phyloP scores from a whole-genome alignment of 2,329 filamentous ascomycete genomes.

The Aspergillus novofumigatus region DNA sequence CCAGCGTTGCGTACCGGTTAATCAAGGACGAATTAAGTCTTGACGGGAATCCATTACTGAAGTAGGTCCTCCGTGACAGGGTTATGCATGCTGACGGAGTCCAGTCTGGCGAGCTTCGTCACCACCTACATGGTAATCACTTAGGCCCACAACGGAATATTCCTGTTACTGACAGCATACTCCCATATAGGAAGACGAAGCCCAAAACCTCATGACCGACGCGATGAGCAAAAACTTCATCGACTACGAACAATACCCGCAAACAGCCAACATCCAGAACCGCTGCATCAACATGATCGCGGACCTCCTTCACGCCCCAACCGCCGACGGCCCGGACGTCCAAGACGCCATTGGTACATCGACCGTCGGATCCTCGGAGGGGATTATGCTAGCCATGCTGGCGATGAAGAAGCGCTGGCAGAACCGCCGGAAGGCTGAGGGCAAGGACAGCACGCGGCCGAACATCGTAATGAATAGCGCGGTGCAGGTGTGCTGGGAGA shows the following conservation, averaged over 20 bases:
- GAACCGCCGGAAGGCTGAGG: slow-evolving; percentile 54
- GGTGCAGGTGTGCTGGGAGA: slow-evolving; percentile 68
- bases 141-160: not conserved
- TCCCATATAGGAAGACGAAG: slow-evolving; percentile 51
- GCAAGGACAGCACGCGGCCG: slow-evolving; percentile 60
- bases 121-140: slow-evolving; percentile 58
- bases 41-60: slow-evolving; percentile 64
- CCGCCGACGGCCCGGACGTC: slow-evolving; percentile 45
- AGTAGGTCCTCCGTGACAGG: slow-evolving; percentile 46
- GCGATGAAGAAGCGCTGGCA: slow-evolving; percentile 76
- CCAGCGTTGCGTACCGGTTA: slow-evolving; percentile 63
- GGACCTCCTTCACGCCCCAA: slow-evolving; percentile 59
- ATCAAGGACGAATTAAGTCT: slow-evolving; percentile 61
- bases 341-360: slow-evolving; percentile 62
- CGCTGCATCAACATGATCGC: slow-evolving; percentile 67
- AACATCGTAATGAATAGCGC: slow-evolving; percentile 74
- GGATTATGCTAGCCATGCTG: slow-evolving; percentile 65
- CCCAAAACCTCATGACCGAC: slow-evolving; percentile 61
- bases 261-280: slow-evolving; percentile 58
- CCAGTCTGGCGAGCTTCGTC: slow-evolving; percentile 52
- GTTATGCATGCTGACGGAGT: not conserved
- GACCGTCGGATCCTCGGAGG: slow-evolving; percentile 68
- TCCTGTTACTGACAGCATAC: not conserved
- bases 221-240: slow-evolving; percentile 68
- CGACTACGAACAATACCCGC: slow-evolving; percentile 65